Conservation (phyloP, 148 eudicot species). For the Pouteria glomerata region DNA sequence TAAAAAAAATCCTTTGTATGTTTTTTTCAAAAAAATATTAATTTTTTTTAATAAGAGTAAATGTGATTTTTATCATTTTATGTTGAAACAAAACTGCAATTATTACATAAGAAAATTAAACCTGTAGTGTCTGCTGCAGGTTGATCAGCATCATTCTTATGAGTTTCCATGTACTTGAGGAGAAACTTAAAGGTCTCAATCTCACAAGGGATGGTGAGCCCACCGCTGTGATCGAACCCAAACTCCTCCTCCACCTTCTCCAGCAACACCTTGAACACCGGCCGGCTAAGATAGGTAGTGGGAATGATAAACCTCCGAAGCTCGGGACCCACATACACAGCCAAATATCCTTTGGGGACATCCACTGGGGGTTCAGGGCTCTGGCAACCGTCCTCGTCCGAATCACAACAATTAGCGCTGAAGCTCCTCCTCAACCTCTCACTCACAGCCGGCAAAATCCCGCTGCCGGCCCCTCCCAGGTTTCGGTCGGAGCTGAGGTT, state of each 20-base stretch:
- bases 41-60: no score
- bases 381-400: slow-evolving; percentile 62
- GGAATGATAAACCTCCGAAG: slow-evolving; percentile 80
- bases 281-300: slow-evolving; percentile 59
- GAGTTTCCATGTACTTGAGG: slow-evolving; percentile 59
- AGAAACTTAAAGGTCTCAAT: slow-evolving; percentile 84
- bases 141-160: slow-evolving; percentile 34
- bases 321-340: slow-evolving; percentile 80
- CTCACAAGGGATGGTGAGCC: slow-evolving; percentile 75
- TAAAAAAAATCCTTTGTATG: no score
- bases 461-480: no score
- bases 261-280: slow-evolving; percentile 59
- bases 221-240: slow-evolving; percentile 78
- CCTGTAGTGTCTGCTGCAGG: slow-evolving; percentile 11
- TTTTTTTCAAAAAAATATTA: no score
- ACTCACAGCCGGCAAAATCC: slow-evolving; percentile 43
- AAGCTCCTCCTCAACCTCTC: slow-evolving; percentile 34
- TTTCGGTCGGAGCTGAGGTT: not conserved
- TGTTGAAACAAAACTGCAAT: no score
- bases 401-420: slow-evolving; percentile 30
- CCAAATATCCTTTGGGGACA: slow-evolving; percentile 78
- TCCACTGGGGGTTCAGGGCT: slow-evolving; percentile 63
- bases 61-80: no score
- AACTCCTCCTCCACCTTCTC: slow-evolving; percentile 88
- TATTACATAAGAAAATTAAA: not conserved